Evolutionary conservation across 2,329 filamentous ascomycete species (phyloP).

Genomic region (Cladosporium sp.): DNA sequence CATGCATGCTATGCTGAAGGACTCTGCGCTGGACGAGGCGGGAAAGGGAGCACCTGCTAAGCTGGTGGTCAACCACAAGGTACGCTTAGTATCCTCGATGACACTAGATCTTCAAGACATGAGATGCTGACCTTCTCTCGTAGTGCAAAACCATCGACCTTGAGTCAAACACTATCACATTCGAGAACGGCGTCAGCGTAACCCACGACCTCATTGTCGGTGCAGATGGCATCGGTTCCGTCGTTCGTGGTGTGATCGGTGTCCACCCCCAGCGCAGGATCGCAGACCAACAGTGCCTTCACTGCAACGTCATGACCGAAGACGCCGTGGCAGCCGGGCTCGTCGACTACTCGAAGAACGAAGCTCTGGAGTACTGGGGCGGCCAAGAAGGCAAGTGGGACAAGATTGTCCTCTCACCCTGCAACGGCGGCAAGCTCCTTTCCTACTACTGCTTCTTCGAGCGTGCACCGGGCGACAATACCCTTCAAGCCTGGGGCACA

Average conservation of each 20-base stretch:
- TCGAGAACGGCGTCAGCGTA: conserved; percentile 48
- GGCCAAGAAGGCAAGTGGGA: conserved; percentile 59
- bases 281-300: conserved; percentile 58
- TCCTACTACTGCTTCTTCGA: conserved; percentile 71
- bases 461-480: conserved; percentile 56
- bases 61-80: conserved; percentile 53
- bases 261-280: conserved; percentile 57
- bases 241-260: conserved; percentile 60
- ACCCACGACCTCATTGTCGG: conserved; percentile 60
- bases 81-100: conserved; percentile 13
- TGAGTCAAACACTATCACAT: conserved; percentile 41
- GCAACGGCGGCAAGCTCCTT: conserved; percentile 60
- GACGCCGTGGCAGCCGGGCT: conserved; percentile 56
- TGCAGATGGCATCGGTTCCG: conserved; percentile 64
- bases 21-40: conserved; percentile 48
- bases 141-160: conserved; percentile 47
- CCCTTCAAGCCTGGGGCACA: conserved; percentile 55
- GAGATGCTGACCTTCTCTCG: conserved; percentile 31
- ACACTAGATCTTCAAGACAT: conserved; percentile 28
- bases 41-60: conserved; percentile 53
- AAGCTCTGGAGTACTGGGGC: conserved; percentile 67
- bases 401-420: conserved; percentile 68
- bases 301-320: conserved; percentile 60
- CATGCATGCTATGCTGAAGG: conserved; percentile 65
- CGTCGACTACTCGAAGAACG: conserved; percentile 58